phyloP scores from a whole-genome alignment of 1,284 basidiomycete species.

The Rugosomyces carneus region DNA sequence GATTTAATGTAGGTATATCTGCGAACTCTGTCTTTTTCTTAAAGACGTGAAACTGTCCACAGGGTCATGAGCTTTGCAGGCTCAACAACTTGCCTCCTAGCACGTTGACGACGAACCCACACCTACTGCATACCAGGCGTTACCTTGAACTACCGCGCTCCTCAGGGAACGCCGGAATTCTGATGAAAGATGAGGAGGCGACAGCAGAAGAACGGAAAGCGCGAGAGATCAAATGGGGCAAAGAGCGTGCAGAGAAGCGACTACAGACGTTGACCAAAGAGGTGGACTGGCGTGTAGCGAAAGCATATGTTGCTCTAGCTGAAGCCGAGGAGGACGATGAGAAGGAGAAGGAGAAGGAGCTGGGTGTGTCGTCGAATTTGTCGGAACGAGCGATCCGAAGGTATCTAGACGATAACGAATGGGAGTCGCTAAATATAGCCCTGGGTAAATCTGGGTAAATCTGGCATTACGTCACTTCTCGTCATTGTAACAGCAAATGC shows the following conservation, averaged over 20 bases:
- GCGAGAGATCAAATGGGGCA: slow-evolving; percentile 36
- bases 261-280: slow-evolving; percentile 65
- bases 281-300: slow-evolving; percentile 56
- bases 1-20: slow-evolving; percentile 47
- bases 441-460: too few relatives aligned
- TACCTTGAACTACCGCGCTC: slow-evolving; percentile 47
- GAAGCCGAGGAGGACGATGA: slow-evolving; percentile 37
- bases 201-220: slow-evolving; percentile 28
- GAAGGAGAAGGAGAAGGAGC: slow-evolving; percentile 20
- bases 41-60: slow-evolving; percentile 2
- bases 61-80: slow-evolving; percentile 56
- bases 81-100: slow-evolving; percentile 61
- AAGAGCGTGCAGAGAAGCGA: slow-evolving; percentile 52
- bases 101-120: slow-evolving; percentile 64
- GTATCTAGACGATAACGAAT: slow-evolving; percentile 64
- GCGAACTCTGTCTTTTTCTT: background rate
- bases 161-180: slow-evolving; percentile 15
- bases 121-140: slow-evolving; percentile 64
- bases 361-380: slow-evolving; percentile 21
- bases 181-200: slow-evolving; percentile 15
- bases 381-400: slow-evolving; percentile 47
- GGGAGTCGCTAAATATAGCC: slow-evolving; percentile 30
- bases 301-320: slow-evolving; percentile 61
- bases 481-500: background rate
- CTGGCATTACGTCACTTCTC: background rate